Percentiles rank a stretch among this genome's conserved stretches.
Conservation (phyloP, 305 asterid genomes). For the Coffea humblotiana region DNA sequence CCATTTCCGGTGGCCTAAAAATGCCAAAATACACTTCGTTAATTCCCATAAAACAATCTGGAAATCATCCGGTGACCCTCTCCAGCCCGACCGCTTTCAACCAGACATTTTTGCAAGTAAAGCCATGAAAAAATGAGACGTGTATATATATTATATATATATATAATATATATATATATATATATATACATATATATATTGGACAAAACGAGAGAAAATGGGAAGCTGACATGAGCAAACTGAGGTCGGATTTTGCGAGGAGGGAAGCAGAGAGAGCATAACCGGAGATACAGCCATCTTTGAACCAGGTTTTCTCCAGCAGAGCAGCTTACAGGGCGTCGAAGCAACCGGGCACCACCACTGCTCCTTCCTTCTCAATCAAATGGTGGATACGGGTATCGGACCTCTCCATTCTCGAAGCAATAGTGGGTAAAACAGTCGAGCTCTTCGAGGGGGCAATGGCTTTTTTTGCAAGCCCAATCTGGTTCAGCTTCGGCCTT, state of each 20-base stretch:
- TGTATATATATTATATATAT: too few relatives aligned
- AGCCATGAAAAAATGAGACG: neutral
- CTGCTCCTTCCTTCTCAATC: slow-evolving; percentile 17
- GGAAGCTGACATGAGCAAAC: slow-evolving; percentile 18
- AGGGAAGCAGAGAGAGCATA: slow-evolving; percentile 22
- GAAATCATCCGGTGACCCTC: neutral
- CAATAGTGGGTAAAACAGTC: neutral
- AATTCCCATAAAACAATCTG: neutral
- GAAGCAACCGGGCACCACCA: slow-evolving; percentile 25
- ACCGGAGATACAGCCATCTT: slow-evolving; percentile 22
- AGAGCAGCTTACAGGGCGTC: slow-evolving; percentile 24
- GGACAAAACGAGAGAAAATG: neutral
- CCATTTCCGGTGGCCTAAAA: slow-evolving; percentile 22
- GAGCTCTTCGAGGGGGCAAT: too few relatives aligned
- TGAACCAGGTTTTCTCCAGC: slow-evolving; percentile 20
- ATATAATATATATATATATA: neutral
- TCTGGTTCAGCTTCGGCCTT: too few relatives aligned
- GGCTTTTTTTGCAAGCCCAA: too few relatives aligned
- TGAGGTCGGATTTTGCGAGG: slow-evolving; percentile 24
- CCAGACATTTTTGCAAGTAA: neutral
- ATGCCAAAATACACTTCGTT: too few relatives aligned
- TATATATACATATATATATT: neutral
- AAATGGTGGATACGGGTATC: slow-evolving; percentile 23
- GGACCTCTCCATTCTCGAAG: neutral
- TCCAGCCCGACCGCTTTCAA: neutral